Evolutionary conservation across 1,284 basidiomycete genomes (phyloP).

Genomic region (Athelia psychrophila): DNA sequence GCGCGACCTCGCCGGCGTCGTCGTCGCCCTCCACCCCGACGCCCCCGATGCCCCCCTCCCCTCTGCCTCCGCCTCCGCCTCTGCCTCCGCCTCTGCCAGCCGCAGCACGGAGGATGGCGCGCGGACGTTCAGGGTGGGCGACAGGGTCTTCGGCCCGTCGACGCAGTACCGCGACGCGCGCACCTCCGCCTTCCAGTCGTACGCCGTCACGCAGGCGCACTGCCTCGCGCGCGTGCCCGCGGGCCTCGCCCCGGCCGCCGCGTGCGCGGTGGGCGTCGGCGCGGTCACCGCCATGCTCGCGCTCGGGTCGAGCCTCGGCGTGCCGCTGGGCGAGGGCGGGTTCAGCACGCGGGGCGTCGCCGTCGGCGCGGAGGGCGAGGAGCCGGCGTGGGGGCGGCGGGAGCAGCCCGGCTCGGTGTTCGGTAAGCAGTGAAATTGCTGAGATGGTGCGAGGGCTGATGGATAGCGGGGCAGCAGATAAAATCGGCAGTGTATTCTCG

Average conservation of each 20-base stretch:
- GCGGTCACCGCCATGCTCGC: background rate
- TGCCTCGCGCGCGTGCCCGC: background rate
- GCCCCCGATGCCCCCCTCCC: too few species aligned
- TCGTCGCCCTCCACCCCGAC: background rate
- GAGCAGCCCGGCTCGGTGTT: background rate
- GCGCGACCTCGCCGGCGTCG: background rate
- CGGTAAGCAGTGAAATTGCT: too few species aligned
- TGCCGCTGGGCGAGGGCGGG: background rate
- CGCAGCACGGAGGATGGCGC: too few species aligned
- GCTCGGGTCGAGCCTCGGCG: background rate
- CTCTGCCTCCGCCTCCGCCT: too few species aligned
- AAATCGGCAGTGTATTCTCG: too few species aligned
- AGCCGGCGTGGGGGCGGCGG: background rate
- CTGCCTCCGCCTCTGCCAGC: too few species aligned
- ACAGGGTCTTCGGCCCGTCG: background rate
- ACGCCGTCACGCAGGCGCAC: background rate
- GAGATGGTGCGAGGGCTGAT: too few species aligned
- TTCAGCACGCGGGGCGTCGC: background rate
- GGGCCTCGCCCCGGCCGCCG: background rate
- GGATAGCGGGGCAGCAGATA: too few species aligned
- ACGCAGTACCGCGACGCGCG: background rate
- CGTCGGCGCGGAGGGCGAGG: background rate
- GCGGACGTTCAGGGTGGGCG: background rate
- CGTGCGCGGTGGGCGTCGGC: background rate
- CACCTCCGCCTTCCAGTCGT: background rate